Evolutionary conservation across 768 basidiomycete species (phyloP).

Genomic region (Mycena venus): DNA sequence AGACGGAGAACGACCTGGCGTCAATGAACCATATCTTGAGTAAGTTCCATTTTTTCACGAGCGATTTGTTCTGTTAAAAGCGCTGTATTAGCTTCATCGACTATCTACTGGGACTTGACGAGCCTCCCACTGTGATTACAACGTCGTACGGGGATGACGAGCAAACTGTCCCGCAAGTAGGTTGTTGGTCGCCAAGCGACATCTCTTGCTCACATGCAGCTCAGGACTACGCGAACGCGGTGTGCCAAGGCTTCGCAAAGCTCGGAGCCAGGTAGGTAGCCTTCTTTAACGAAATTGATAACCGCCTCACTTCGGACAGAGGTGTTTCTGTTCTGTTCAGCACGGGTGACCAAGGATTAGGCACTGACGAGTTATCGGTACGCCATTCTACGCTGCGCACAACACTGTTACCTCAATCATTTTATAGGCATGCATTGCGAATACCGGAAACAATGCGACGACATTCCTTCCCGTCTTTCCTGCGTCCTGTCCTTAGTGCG

Average conservation of each 20-base stretch:
- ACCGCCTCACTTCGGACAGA: conserved; percentile 4
- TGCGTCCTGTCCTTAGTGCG: conserved; percentile 36
- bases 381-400: conserved; percentile 44
- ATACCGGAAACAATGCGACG: conserved; percentile 38
- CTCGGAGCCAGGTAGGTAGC: conserved; percentile 52
- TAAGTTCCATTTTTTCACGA: neutral
- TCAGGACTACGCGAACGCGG: conserved; percentile 51
- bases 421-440: conserved; percentile 43
- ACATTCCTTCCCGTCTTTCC: conserved; percentile 49
- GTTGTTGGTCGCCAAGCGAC: neutral
- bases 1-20: conserved; percentile 41
- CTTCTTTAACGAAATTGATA: too few species aligned
- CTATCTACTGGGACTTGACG: conserved; percentile 45
- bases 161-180: conserved; percentile 23
- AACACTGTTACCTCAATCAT: conserved; percentile 27
- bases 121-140: conserved; percentile 54
- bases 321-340: conserved; percentile 56
- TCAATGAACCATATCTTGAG: conserved; percentile 58
- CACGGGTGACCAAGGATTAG: conserved; percentile 57
- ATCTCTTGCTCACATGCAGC: conserved; percentile 40
- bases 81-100: conserved; percentile 45
- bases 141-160: conserved; percentile 57
- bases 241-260: conserved; percentile 58
- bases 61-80: neutral
- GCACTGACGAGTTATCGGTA: conserved; percentile 48